These are phyloP conservation scores for Tuber microsphaerosporum DNA, from an alignment of 495 filamentous ascomycete genomes.

Conservation along the genomic window DNA sequence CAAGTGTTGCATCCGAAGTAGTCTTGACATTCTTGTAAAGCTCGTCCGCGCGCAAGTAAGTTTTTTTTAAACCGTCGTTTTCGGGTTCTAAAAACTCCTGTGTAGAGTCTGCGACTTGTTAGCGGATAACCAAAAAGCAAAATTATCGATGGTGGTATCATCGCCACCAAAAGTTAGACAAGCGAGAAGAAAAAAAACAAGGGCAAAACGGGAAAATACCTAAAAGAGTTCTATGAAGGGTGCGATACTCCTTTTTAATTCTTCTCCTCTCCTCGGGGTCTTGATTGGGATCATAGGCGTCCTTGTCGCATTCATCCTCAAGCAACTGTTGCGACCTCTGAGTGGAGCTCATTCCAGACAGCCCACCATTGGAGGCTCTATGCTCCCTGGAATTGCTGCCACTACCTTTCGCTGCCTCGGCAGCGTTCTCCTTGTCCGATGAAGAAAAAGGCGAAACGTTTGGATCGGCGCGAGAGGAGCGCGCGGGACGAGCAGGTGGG, in stretches of 20 bases:
- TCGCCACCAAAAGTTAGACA: slow-evolving; percentile 1
- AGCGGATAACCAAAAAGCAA: slow-evolving; percentile 9
- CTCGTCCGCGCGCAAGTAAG: slow-evolving; percentile 57
- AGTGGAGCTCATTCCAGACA: slow-evolving; percentile 25
- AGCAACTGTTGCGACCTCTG: slow-evolving; percentile 34
- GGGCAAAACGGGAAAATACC: slow-evolving; percentile 45
- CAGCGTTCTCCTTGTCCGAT: slow-evolving; percentile 39
- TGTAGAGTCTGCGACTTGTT: slow-evolving; percentile 52
- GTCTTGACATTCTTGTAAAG: slow-evolving; percentile 69
- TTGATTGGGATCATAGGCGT: slow-evolving; percentile 84
- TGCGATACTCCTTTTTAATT: slow-evolving; percentile 61
- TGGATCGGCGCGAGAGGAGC: slow-evolving; percentile 15
- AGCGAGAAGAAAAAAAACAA: background rate
- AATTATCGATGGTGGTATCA: background rate
- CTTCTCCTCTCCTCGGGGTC: slow-evolving; percentile 66
- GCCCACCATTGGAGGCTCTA: slow-evolving; percentile 7
- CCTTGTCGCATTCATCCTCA: slow-evolving; percentile 43
- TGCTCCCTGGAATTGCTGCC: slow-evolving; percentile 11
- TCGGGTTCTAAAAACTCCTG: slow-evolving; percentile 57
- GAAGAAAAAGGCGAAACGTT: slow-evolving; percentile 18
- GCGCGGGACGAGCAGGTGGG: slow-evolving; percentile 39
- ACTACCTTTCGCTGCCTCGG: slow-evolving; percentile 14
- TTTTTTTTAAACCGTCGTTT: slow-evolving; percentile 56
- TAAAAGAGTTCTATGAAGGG: slow-evolving; percentile 58
- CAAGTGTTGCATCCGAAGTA: slow-evolving; percentile 84